A percentile compares a stretch with the other conserved stretches of the same genome.
These are phyloP conservation scores for Quercus parvula DNA, from an alignment of 306 rosid species.

Conservation along the genomic window DNA sequence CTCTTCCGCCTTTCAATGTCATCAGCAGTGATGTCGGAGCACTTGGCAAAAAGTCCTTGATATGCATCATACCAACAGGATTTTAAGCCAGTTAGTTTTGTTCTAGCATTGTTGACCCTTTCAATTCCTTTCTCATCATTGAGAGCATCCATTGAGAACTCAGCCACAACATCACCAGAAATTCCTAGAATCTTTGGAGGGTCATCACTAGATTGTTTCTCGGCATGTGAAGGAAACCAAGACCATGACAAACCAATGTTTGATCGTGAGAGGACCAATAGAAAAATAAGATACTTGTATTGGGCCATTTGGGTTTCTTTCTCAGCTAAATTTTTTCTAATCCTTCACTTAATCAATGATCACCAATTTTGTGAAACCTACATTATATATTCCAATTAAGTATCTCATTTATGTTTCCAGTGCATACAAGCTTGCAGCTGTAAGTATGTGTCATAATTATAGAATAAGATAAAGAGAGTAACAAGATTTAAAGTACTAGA, in stretches of 20 bases:
- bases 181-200: conserved; percentile 5
- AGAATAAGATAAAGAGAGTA: not conserved
- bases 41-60: conserved; percentile 58
- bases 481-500: conserved; percentile 32
- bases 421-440: not conserved
- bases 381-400: not conserved
- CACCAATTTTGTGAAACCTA: conserved; percentile 13
- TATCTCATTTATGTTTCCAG: not conserved
- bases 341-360: not conserved
- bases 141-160: conserved; percentile 58
- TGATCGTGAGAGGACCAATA: conserved; percentile 20
- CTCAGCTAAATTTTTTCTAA: not conserved
- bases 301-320: conserved; percentile 28
- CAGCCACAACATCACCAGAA: conserved; percentile 28
- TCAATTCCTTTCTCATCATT: conserved; percentile 48
- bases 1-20: conserved; percentile 62
- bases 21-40: conserved; percentile 56
- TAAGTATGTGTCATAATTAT: not conserved
- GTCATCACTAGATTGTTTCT: conserved; percentile 21
- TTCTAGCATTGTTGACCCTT: conserved; percentile 52
- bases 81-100: conserved; percentile 43
- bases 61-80: conserved; percentile 77
- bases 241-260: conserved; percentile 49
- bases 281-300: conserved; percentile 12
- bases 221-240: conserved; percentile 53